These are phyloP conservation scores for Hemileccinum rubropunctum DNA, from an alignment of 768 basidiomycete genomes.

Conservation along the genomic window DNA sequence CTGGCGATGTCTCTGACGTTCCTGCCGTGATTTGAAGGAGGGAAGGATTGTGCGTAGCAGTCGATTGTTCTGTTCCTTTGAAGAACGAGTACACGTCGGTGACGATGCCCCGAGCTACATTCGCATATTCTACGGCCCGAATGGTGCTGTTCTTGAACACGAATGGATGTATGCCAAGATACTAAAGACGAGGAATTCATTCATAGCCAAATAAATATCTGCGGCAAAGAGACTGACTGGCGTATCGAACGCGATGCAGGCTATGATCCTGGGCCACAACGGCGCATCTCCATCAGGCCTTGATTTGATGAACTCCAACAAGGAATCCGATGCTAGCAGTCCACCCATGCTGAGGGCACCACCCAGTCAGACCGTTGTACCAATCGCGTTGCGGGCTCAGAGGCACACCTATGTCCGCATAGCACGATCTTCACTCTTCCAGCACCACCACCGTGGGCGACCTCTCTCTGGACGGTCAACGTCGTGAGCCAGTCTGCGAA, in stretches of 20 bases:
- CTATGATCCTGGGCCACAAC: constrained; percentile 87
- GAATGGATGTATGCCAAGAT: constrained; percentile 80
- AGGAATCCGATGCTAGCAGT: constrained; percentile 79
- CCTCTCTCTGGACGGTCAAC: constrained; percentile 83
- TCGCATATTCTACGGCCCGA: constrained; percentile 69
- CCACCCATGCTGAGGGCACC: constrained; percentile 80
- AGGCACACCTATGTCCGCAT: constrained; percentile 79
- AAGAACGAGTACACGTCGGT: constrained; percentile 59
- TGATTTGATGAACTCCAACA: constrained; percentile 67
- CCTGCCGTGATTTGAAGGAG: constrained; percentile 33
- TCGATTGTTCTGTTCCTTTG: constrained; percentile 40
- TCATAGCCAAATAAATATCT: background rate
- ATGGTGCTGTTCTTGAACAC: constrained; percentile 84
- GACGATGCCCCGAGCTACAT: constrained; percentile 60
- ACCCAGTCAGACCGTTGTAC: background rate
- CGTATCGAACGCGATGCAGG: constrained; percentile 85
- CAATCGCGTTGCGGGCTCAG: background rate
- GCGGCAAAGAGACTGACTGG: constrained; percentile 57
- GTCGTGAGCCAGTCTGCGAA: constrained; percentile 93
- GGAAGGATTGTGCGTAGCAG: constrained; percentile 29
- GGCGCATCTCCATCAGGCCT: constrained; percentile 63
- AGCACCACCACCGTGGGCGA: constrained; percentile 72
- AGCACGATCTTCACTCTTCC: constrained; percentile 74
- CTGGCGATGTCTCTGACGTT: constrained; percentile 11
- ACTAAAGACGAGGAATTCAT: constrained; percentile 44